phyloP scores from a whole-genome alignment of 805 yeast species.

The Candida suzukii region DNA sequence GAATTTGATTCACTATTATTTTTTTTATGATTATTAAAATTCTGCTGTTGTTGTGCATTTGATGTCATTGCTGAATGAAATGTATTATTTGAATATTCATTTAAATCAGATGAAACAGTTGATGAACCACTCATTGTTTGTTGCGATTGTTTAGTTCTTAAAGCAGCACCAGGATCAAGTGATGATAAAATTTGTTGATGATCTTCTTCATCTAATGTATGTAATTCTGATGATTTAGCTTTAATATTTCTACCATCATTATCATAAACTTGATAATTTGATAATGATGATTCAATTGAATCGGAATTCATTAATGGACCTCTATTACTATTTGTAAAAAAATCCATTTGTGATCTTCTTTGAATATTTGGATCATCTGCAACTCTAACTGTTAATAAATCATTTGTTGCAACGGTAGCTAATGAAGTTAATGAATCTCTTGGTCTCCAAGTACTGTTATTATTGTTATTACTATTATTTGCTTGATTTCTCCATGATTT shows the following conservation, averaged over 20 bases:
- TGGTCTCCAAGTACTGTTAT: conserved; percentile 34
- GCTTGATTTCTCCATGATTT: conserved; percentile 60
- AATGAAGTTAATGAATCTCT: conserved; percentile 66
- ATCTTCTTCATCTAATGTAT: conserved; percentile 5
- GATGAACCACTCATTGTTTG: neutral
- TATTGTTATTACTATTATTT: conserved; percentile 24
- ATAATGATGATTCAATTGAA: conserved; percentile 22
- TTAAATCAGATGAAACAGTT: neutral
- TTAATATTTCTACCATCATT: conserved; percentile 36
- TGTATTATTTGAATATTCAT: conserved; percentile 1
- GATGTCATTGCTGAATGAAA: neutral
- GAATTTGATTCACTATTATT: neutral
- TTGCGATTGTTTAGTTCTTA: neutral
- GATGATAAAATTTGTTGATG: neutral
- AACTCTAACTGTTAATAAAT: conserved; percentile 69
- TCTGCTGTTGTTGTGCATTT: neutral
- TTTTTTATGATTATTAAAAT: neutral
- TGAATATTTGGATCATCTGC: conserved; percentile 50
- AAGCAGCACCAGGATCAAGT: neutral
- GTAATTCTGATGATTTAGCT: conserved; percentile 1
- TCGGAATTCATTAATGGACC: conserved; percentile 15
- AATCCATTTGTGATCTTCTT: conserved; percentile 26
- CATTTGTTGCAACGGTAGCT: conserved; percentile 82
- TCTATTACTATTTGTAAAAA: conserved; percentile 11
- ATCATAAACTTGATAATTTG: conserved; percentile 36